A percentile compares a stretch with the other conserved stretches of the same genome.
Evolutionary conservation across 2,329 filamentous ascomycete species (phyloP).

Genomic region (Stagonosporopsis tanaceti): DNA sequence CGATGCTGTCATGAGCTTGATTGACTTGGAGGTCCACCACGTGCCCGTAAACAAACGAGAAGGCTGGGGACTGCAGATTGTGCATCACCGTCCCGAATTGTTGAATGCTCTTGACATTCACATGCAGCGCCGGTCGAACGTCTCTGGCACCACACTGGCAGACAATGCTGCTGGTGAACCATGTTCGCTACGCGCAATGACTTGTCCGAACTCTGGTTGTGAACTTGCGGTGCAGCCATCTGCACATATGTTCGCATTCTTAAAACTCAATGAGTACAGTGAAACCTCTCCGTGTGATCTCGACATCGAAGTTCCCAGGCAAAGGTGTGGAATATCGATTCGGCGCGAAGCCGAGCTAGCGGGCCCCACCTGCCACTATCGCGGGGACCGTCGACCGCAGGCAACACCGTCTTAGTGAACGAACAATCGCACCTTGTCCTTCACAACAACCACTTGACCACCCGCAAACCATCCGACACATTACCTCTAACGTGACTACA

Average conservation of each 20-base stretch:
- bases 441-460: conserved; percentile 10
- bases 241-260: not conserved
- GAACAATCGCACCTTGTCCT: conserved; percentile 24
- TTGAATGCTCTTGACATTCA: not conserved
- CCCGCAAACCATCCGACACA: not conserved
- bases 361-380: conserved; percentile 6
- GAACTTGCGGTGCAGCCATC: not conserved
- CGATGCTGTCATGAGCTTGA: conserved; percentile 6
- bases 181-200: not conserved
- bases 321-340: not conserved
- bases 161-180: not conserved
- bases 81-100: not conserved
- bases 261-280: not conserved
- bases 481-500: not conserved
- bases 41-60: conserved; percentile 7
- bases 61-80: conserved; percentile 10
- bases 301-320: not conserved
- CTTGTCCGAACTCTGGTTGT: not conserved
- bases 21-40: conserved; percentile 1
- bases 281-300: not conserved
- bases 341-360: conserved; percentile 18
- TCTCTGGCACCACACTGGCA: not conserved
- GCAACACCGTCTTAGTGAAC: conserved; percentile 26
- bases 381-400: conserved; percentile 23
- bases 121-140: not conserved